Evolutionary conservation across 352 stramenopile species (phyloP).

Genomic region (Pythium myriotylum): DNA sequence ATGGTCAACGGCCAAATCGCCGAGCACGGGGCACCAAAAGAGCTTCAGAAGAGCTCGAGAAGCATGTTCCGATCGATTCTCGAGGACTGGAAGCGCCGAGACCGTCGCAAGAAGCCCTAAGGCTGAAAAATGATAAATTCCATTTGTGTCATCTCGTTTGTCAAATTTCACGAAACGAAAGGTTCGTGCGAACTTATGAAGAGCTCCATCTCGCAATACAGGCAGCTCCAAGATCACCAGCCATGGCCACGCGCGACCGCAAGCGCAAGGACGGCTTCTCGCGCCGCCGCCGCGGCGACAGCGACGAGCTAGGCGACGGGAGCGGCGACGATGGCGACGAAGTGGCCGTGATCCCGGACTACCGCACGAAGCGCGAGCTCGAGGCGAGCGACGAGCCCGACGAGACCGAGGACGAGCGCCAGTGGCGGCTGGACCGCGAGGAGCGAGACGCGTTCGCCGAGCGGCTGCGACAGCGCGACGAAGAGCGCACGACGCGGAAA

Average conservation of each 20-base stretch:
- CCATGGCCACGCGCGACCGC: constrained; percentile 6
- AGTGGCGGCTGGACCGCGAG: constrained; percentile 56
- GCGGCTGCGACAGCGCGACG: constrained; percentile 72
- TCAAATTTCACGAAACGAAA: background rate
- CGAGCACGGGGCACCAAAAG: constrained; percentile 83
- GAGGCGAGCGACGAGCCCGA: constrained; percentile 9
- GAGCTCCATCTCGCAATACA: constrained; percentile 3
- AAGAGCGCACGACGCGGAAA: constrained; percentile 69
- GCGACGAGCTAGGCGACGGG: constrained; percentile 6
- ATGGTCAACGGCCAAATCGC: constrained; percentile 92
- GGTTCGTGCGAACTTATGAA: constrained; percentile 14
- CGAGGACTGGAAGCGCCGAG: constrained; percentile 49
- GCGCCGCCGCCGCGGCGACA: constrained; percentile 23
- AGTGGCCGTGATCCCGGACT: constrained; percentile 27
- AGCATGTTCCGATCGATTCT: constrained; percentile 61
- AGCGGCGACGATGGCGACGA: constrained; percentile 23
- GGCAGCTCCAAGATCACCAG: background rate
- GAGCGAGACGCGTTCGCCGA: constrained; percentile 87
- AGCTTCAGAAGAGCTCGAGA: constrained; percentile 74
- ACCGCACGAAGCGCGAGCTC: constrained; percentile 25
- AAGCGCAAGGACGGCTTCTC: constrained; percentile 33
- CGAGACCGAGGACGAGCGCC: constrained; percentile 47
- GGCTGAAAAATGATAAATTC: background rate
- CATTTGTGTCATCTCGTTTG: background rate
- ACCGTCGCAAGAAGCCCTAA: constrained; percentile 21